A percentile compares a stretch with the other conserved stretches of the same genome.
phyloP scores from a whole-genome alignment of 2,329 filamentous ascomycete genomes.

The Fusarium armeniacum region DNA sequence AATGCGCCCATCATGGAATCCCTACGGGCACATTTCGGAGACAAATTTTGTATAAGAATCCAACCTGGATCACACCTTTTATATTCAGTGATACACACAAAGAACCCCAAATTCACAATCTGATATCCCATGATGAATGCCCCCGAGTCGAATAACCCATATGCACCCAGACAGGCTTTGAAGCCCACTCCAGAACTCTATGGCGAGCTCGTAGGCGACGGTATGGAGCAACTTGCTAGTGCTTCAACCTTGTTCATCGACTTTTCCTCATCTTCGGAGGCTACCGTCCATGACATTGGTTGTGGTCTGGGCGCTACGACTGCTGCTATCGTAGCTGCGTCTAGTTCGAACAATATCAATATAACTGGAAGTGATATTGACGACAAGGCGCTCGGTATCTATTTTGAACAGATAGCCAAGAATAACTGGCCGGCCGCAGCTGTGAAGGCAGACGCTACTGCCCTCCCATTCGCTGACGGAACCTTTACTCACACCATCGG shows the following conservation, averaged over 20 bases:
- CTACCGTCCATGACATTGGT: conserved; percentile 14
- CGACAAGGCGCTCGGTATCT: fast-evolving
- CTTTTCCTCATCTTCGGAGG: fast-evolving
- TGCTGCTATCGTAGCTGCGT: background rate
- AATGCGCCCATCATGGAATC: fast-evolving
- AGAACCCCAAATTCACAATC: fast-evolving
- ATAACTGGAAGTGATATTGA: conserved; percentile 22
- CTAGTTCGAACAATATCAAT: fast-evolving
- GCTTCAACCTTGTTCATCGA: background rate
- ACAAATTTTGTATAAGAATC: background rate
- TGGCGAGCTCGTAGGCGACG: background rate
- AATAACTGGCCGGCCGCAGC: conserved; percentile 6
- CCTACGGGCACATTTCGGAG: conserved; percentile 9
- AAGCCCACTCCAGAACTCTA: conserved; percentile 24
- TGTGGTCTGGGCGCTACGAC: conserved; percentile 23
- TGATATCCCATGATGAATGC: conserved; percentile 10
- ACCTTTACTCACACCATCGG: conserved; percentile 8
- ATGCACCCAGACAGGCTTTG: conserved; percentile 11
- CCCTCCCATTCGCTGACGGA: background rate
- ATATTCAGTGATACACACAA: fast-evolving
- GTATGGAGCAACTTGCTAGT: conserved; percentile 13
- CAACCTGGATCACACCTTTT: fast-evolving
- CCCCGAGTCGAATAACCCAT: background rate
- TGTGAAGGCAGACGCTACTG: background rate
- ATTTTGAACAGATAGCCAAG: background rate